phyloP scores from a whole-genome alignment of 2,329 filamentous ascomycete species.

The Penicillium sp. region DNA sequence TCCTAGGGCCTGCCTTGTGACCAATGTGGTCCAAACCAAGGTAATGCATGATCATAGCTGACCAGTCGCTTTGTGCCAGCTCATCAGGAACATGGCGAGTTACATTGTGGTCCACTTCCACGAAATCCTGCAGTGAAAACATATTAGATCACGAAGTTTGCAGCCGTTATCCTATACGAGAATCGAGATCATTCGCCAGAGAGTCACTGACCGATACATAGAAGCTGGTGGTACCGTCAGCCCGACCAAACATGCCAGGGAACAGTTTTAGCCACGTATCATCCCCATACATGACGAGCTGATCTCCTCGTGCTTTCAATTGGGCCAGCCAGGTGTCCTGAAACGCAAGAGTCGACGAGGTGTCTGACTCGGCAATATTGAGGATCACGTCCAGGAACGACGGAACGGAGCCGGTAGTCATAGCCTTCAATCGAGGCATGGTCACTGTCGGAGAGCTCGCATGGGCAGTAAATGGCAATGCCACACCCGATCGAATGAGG shows the following conservation, averaged over 20 bases:
- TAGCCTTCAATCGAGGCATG: constrained; percentile 95
- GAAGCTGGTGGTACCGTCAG: constrained; percentile 94
- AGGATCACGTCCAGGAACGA: constrained; percentile 96
- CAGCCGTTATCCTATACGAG: too few species aligned
- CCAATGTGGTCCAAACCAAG: constrained; percentile 96
- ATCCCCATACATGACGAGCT: constrained; percentile 92
- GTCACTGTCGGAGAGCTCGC: constrained; percentile 97
- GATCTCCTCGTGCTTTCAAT: constrained; percentile 75
- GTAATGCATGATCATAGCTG: constrained; percentile 91
- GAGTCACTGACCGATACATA: constrained; percentile 80
- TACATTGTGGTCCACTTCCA: constrained; percentile 96
- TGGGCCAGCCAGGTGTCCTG: constrained; percentile 98
- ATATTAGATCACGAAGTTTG: not conserved
- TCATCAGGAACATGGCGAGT: constrained; percentile 84
- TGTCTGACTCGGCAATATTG: constrained; percentile 94
- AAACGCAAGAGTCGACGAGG: constrained; percentile 78
- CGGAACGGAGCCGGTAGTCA: constrained; percentile 96
- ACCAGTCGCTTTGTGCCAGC: constrained; percentile 79
- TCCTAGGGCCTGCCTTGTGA: constrained; percentile 87
- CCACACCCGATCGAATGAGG: constrained; percentile 78
- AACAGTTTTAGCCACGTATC: constrained; percentile 99
- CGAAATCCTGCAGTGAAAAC: constrained; percentile 71
- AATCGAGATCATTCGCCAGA: not conserved
- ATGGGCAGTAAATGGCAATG: constrained; percentile 91
- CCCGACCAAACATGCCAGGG: constrained; percentile 79